phyloP scores from a whole-genome alignment of 345 rosid species.

The Physaria fendleri region DNA sequence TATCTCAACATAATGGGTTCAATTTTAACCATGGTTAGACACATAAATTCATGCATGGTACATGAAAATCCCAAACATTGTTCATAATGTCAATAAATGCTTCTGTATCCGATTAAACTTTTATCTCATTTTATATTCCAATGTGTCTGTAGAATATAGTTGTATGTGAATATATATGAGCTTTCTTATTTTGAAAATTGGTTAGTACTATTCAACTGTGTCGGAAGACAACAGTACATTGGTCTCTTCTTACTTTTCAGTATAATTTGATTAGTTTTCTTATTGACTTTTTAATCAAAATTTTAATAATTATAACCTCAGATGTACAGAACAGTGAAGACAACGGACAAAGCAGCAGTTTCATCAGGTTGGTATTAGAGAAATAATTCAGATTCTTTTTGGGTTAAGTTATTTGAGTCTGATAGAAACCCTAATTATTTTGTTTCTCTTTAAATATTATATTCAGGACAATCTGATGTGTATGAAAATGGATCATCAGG shows the following conservation, averaged over 20 bases:
- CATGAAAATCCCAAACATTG: constrained; percentile 32
- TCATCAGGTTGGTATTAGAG: constrained; percentile 28
- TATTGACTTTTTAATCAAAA: constrained; percentile 9
- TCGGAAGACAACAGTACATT: constrained; percentile 31
- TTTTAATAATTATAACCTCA: constrained; percentile 10
- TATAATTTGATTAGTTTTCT: background rate
- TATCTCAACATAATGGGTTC: constrained; percentile 10
- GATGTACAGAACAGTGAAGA: constrained; percentile 40
- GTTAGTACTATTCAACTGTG: constrained; percentile 29
- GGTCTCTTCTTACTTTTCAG: constrained; percentile 22
- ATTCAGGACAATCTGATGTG: constrained; percentile 65
- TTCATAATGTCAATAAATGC: constrained; percentile 29
- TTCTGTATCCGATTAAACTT: constrained; percentile 22
- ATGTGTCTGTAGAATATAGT: constrained; percentile 15
- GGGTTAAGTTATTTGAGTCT: background rate
- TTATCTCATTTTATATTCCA: constrained; percentile 2
- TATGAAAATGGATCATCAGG: constrained; percentile 92
- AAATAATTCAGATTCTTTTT: constrained; percentile 4
- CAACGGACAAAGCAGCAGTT: constrained; percentile 36
- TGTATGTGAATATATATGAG: background rate
- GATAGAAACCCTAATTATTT: constrained; percentile 12
- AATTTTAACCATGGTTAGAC: constrained; percentile 32
- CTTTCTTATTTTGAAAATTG: constrained; percentile 23
- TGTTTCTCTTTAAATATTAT: background rate
- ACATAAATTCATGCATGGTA: constrained; percentile 37